Conservation (phyloP, 78 protist genomes). For the Guillardia theta region DNA sequence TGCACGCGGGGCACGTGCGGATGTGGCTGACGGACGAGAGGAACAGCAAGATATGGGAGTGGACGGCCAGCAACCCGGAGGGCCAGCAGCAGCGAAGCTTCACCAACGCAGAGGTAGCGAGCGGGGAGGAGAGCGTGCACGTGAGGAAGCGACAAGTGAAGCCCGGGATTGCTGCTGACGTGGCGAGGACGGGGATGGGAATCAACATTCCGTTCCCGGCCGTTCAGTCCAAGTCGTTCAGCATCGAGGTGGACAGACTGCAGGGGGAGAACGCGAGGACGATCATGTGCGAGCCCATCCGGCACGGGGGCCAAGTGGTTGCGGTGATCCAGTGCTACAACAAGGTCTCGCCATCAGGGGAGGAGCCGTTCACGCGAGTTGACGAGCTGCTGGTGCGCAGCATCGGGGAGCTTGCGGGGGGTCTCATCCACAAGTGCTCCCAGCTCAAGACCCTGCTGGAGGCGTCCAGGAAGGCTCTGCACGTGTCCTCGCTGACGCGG, state of each 20-base stretch:
- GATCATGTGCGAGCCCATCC: not conserved
- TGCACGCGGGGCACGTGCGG: not conserved
- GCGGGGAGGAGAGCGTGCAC: not conserved
- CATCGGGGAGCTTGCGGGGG: not conserved
- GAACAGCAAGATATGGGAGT: not conserved
- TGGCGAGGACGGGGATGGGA: not conserved
- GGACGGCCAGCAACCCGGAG: not conserved
- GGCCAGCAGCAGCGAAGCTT: not conserved
- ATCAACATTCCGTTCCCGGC: conserved; percentile 2
- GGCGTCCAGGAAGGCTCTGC: not conserved
- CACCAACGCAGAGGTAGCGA: not conserved
- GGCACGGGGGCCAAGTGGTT: not conserved
- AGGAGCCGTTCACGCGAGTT: not conserved
- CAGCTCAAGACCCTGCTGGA: not conserved
- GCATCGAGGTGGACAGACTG: not conserved
- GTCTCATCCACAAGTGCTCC: not conserved
- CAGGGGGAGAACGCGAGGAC: not conserved
- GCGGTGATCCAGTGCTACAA: not conserved
- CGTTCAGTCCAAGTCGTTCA: not conserved
- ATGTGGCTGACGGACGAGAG: not conserved
- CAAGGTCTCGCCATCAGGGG: no score
- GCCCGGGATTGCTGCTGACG: not conserved
- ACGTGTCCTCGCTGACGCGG: not conserved
- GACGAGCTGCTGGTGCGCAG: not conserved
- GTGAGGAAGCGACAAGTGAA: not conserved